Percentiles rank a stretch among this genome's conserved stretches.
These are phyloP conservation scores for Pyrenula massariospora DNA, from an alignment of 495 filamentous ascomycete species.

Conservation along the genomic window DNA sequence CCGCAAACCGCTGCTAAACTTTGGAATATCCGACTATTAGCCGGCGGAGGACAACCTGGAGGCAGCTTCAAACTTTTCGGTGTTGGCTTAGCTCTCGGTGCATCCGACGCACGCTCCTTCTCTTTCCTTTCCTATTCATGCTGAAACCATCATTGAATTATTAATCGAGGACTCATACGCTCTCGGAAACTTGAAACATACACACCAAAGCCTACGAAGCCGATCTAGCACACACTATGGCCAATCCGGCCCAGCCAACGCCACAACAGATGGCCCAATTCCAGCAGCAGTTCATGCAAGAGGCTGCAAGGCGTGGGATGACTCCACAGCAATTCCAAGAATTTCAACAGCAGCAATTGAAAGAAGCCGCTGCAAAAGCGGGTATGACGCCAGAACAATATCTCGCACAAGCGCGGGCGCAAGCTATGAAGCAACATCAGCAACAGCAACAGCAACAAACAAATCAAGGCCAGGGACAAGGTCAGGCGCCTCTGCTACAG, in stretches of 20 bases:
- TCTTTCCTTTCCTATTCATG: no score
- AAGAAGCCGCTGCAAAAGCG: conserved; percentile 51
- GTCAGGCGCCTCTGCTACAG: conserved; percentile 8
- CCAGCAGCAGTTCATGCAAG: conserved; percentile 70
- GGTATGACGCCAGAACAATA: conserved; percentile 54
- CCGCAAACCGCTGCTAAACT: no score
- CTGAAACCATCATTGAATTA: no score
- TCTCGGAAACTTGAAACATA: no score
- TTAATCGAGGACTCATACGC: no score
- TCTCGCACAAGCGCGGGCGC: conserved; percentile 51
- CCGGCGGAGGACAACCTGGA: no score
- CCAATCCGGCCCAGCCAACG: conserved; percentile 51
- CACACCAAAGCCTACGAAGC: no score
- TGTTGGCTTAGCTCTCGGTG: no score
- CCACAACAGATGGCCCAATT: conserved; percentile 77
- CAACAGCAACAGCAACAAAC: conserved; percentile 24
- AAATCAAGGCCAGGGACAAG: conserved; percentile 6
- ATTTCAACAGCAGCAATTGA: conserved; percentile 39
- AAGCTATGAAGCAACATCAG: conserved; percentile 34
- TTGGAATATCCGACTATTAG: no score
- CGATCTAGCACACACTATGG: conserved; percentile 24
- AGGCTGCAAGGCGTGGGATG: conserved; percentile 65
- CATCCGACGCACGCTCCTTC: no score
- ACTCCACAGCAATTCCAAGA: conserved; percentile 63
- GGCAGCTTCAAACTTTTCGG: no score